Evolutionary conservation across 371 early-diverging fungal species (phyloP).

Genomic region (Mortierella polycephala): DNA sequence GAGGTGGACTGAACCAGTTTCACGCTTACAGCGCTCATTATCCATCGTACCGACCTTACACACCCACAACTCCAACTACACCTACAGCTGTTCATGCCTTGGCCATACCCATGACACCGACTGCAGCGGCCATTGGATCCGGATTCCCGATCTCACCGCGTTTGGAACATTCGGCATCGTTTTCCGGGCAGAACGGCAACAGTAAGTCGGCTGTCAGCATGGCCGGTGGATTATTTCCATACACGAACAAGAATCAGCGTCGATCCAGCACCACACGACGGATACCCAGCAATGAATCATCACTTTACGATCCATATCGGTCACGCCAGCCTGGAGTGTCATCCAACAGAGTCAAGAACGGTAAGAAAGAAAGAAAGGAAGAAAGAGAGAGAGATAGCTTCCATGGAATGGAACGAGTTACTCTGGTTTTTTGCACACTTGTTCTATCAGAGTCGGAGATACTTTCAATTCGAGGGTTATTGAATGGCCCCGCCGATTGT

Average conservation of each 20-base stretch:
- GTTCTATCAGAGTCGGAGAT: not conserved
- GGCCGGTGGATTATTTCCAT: constrained; percentile 21
- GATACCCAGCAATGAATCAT: constrained; percentile 40
- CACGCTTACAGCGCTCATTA: constrained; percentile 34
- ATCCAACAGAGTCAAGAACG: constrained; percentile 48
- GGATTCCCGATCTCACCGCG: constrained; percentile 26
- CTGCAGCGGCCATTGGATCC: constrained; percentile 11
- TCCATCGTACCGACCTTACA: constrained; percentile 49
- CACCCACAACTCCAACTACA: constrained; percentile 43
- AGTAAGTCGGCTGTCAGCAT: not conserved
- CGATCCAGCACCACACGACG: constrained; percentile 22
- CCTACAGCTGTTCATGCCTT: constrained; percentile 14
- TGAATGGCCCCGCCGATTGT: not conserved
- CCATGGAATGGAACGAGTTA: too few relatives aligned
- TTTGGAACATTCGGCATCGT: constrained; percentile 19
- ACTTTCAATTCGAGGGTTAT: constrained; percentile 11
- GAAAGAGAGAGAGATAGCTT: not conserved
- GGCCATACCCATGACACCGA: constrained; percentile 33
- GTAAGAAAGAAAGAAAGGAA: constrained; percentile 24
- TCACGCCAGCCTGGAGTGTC: constrained; percentile 44
- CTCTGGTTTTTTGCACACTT: not conserved
- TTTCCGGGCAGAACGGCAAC: constrained; percentile 1
- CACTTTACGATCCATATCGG: constrained; percentile 50
- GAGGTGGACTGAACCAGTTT: constrained; percentile 12
- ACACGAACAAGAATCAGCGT: constrained; percentile 19